phyloP scores from a whole-genome alignment of 2,329 filamentous ascomycete species.

The Neurospora crassa region DNA sequence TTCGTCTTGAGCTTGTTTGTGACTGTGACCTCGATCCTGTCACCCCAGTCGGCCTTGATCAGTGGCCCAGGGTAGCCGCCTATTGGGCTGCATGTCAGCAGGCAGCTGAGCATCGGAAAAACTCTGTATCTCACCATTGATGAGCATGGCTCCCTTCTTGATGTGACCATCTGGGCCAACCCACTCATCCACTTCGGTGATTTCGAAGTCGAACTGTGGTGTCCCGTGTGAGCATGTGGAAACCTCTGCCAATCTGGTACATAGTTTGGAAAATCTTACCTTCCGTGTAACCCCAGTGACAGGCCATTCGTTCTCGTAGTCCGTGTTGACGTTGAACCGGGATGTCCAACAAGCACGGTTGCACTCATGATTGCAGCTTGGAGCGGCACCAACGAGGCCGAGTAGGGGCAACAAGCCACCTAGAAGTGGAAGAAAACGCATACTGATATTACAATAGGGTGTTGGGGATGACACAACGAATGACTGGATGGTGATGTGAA shows the following conservation, averaged over 20 bases:
- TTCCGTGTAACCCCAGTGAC: conserved; percentile 16
- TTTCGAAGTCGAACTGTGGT: conserved; percentile 4
- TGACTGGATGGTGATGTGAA: neutral
- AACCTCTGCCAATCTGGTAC: neutral
- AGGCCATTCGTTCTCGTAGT: conserved; percentile 19
- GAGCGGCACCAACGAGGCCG: neutral
- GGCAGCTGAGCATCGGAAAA: neutral
- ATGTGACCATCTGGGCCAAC: conserved; percentile 8
- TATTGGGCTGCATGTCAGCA: neutral
- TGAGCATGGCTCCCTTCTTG: conserved; percentile 9
- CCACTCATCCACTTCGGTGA: conserved; percentile 9
- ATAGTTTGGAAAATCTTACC: conserved; percentile 3
- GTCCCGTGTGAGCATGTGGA: neutral
- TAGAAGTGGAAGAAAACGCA: neutral
- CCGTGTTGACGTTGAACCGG: conserved; percentile 22
- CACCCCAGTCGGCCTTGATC: conserved; percentile 32
- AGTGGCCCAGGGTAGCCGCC: neutral
- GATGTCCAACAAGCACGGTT: conserved; percentile 22
- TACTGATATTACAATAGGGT: neutral
- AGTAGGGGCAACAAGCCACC: neutral
- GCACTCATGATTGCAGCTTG: conserved; percentile 18
- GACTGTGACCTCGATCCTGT: conserved; percentile 44
- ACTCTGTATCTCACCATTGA: conserved; percentile 4
- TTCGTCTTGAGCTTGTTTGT: conserved; percentile 44
- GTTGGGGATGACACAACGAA: neutral